Evolutionary conservation across 1,139 yeast species (phyloP), one percentile per base, ranked within the genome.

Genomic region (Suhomyces kunorum): DNA sequence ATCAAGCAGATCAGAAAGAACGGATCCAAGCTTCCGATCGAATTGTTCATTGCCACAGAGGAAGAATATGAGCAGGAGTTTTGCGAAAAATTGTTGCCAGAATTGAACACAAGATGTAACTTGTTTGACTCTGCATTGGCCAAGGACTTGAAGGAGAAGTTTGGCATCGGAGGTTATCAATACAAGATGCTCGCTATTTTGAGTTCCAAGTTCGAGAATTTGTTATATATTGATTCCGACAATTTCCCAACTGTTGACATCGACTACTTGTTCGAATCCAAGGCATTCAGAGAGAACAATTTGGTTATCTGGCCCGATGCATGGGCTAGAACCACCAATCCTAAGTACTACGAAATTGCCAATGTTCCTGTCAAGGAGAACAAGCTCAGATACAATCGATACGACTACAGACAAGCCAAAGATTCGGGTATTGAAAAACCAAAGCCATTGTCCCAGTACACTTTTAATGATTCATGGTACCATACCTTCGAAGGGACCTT

Each of bases 221-320:
- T 82, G 9, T 56, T 83, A 37, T 78, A 82, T 49, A 54, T 84
- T 36, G 92, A 84, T 55, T 81, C 87, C 8, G 90, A 84, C 58
- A 78, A 82, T 54, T 74, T 80, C 51, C 86, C 87, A 7, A 62
- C 80, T 27, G 62, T 56, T 31, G 73, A 78, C 46, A 74, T 82
- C 17, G 84, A 80, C 39, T 63, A 68, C 39, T 58, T 82, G 26
- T 80, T 78, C 37, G 64, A 60, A 1, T 56, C 68, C 0, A 62
- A 66, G 4, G 59, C 76, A 17, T 78, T 61, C 53, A 54, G 56
- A 28, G 59, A 66, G n/a, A 64, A 60, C 19, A 72, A 77, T 0
- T 56, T 78, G 54, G 61, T 72, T 12, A 44, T 81, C n/a, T 72
- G 77, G 77, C 78, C 78, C 6, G 78, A 72, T 54, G 71, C 73